phyloP scores from a whole-genome alignment of 2,329 filamentous ascomycete species.

The Diaporthe vexans region DNA sequence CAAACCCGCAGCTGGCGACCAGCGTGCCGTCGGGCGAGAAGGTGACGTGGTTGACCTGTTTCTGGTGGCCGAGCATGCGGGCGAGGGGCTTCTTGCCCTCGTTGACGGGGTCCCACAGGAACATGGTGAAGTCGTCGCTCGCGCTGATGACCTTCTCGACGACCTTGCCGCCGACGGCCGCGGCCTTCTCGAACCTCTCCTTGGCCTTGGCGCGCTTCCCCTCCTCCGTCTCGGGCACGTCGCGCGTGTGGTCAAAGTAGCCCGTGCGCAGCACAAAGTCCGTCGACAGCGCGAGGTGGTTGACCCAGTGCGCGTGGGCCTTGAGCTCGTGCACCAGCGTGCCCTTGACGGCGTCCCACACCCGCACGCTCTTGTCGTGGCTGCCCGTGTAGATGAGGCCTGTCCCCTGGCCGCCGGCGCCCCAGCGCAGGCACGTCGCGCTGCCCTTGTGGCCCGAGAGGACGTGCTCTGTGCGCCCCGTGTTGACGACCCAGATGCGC shows the following conservation, averaged over 20 bases:
- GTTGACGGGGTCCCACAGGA: slow-evolving; percentile 87
- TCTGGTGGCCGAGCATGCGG: slow-evolving; percentile 93
- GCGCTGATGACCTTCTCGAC: slow-evolving; percentile 90
- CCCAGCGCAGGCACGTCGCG: slow-evolving; percentile 94
- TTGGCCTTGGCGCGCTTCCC: slow-evolving; percentile 82
- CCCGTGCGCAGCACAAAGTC: slow-evolving; percentile 90
- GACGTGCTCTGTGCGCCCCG: slow-evolving; percentile 83
- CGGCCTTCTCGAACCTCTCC: slow-evolving; percentile 87
- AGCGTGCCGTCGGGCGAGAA: slow-evolving; percentile 92
- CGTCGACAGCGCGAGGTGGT: slow-evolving; percentile 92
- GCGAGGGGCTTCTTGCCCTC: slow-evolving; percentile 85
- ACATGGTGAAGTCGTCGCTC: slow-evolving; percentile 96
- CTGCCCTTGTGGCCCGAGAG: slow-evolving; percentile 90
- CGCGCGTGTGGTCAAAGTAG: slow-evolving; percentile 85
- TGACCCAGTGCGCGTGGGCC: slow-evolving; percentile 94
- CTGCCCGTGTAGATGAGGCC: slow-evolving; percentile 87
- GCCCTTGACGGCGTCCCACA: slow-evolving; percentile 88
- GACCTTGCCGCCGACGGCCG: slow-evolving; percentile 72
- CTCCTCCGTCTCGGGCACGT: slow-evolving; percentile 75
- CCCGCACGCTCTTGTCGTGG: slow-evolving; percentile 92
- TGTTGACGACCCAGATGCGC: slow-evolving; percentile 86
- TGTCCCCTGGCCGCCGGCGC: slow-evolving; percentile 70
- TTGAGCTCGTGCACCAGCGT: slow-evolving; percentile 84
- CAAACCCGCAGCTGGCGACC: slow-evolving; percentile 91
- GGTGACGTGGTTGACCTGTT: slow-evolving; percentile 94